Conservation (phyloP, 179 eudicot genomes). For the Amaranthus tricolor region DNA sequence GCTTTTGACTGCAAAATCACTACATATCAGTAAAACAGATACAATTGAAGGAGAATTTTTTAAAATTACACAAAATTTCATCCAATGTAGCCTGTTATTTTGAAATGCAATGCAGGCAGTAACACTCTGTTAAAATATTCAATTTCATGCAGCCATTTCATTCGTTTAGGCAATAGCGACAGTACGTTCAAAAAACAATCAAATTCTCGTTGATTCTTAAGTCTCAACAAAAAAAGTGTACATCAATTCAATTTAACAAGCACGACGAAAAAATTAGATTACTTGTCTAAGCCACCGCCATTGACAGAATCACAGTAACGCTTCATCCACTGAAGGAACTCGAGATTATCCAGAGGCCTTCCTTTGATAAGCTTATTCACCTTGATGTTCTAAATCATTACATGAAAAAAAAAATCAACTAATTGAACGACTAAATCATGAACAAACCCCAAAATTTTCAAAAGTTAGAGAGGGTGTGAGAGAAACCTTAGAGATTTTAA, state of each 20-base stretch:
- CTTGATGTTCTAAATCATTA: constrained; percentile 55
- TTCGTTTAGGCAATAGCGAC: neutral
- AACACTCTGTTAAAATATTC: neutral
- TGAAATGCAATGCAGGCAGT: no score
- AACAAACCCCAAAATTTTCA: neutral
- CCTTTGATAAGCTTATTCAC: constrained; percentile 77
- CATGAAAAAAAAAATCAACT: neutral
- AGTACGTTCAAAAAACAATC: neutral
- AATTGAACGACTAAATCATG: neutral
- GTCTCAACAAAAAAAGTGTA: neutral
- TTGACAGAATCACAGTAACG: constrained; percentile 67
- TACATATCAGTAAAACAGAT: neutral
- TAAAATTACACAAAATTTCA: neutral
- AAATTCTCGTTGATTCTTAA: neutral
- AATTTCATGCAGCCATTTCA: neutral
- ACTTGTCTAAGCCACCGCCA: constrained; percentile 46
- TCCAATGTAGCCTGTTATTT: no score
- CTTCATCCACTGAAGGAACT: constrained; percentile 92
- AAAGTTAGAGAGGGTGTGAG: neutral
- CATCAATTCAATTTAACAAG: neutral
- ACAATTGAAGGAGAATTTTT: neutral
- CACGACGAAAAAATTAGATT: neutral
- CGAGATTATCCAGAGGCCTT: constrained; percentile 77
- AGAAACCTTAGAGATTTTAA: constrained; percentile 71
- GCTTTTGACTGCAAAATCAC: neutral